Conservation (phyloP, 1,284 basidiomycete genomes). For the Fistulinella staudtii region DNA sequence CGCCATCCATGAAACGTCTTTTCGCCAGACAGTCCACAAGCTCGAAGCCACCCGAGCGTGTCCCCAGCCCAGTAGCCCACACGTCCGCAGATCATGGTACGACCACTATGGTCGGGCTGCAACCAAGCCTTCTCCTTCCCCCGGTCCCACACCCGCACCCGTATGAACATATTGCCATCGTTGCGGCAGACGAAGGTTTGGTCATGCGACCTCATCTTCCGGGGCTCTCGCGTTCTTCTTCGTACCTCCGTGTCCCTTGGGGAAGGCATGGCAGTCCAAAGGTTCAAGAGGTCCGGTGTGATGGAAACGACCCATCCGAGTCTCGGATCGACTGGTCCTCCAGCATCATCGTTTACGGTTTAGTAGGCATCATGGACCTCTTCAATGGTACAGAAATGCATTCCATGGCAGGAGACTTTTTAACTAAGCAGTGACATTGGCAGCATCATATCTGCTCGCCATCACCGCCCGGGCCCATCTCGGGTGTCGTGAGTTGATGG, state of each 20-base stretch:
- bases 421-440: constrained; percentile 16
- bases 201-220: constrained; percentile 55
- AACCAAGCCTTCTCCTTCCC: constrained; percentile 59
- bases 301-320: constrained; percentile 29
- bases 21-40: constrained; percentile 12
- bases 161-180: constrained; percentile 59
- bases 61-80: not conserved
- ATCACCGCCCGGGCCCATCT: constrained; percentile 57
- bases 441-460: constrained; percentile 70
- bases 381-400: constrained; percentile 50
- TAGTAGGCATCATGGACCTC: constrained; percentile 66
- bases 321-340: constrained; percentile 53
- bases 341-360: constrained; percentile 61
- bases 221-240: constrained; percentile 32
- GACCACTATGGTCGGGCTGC: constrained; percentile 37
- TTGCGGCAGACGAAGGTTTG: constrained; percentile 57
- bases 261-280: constrained; percentile 51
- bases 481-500: constrained; percentile 55
- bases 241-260: constrained; percentile 60
- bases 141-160: constrained; percentile 70
- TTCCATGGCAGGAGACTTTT: not conserved
- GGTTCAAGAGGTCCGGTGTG: constrained; percentile 49
- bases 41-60: not conserved
- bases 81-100: constrained; percentile 10
- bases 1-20: constrained; percentile 25